Evolutionary conservation across 2,329 filamentous ascomycete species (phyloP), one percentile per base, ranked within the genome.

Genomic region (Fusarium chlamydosporum): DNA sequence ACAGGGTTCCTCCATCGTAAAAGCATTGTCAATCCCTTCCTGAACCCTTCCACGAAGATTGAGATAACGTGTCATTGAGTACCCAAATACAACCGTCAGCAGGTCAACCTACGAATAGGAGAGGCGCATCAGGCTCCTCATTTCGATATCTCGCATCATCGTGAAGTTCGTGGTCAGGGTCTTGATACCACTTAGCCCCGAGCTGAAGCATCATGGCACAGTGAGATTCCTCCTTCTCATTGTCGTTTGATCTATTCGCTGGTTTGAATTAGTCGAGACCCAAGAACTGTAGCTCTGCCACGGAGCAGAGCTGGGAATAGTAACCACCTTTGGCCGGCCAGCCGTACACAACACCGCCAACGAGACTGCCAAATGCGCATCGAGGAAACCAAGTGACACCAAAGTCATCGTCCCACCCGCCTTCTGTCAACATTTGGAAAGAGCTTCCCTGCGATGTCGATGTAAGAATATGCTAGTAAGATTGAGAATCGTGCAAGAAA

Each of bases 281-380:
- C 6, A 53, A 8, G 35, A 53, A 57, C 10, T 57, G 31, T 20
- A 57, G 55, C 5, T 57, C 55, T 18, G 31, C 46, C 4, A 43
- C 18, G 6, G 55, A 43, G 20, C 46, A 57, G 15, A 37, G 20
- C 1, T 15, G 3, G 2, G 10, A 7, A 7, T 53, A 57, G 31
- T 18, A 53, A 5, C 47, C 55, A 2, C 55, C 55, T 9, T 53
- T 57, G 2, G 55, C 15, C n/a, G 47, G 55, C 47, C 47, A 57
- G 7, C 54, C 54, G 6, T 33, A 13, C 7, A 34, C 42, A 7
- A 38, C 3, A 4, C 53, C 53, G 1, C 52, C 52, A 7, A 10
- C 6, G 2, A 2, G 33, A 13, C n/a, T 7, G 4, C 41, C 33
- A 6, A 55, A 47, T 3, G 37, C 13, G 3, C n/a, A 47, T 38